These are phyloP conservation scores for Tetradesmus lagerheimii DNA, from an alignment of 139 green algal species.

Conservation along the genomic window DNA sequence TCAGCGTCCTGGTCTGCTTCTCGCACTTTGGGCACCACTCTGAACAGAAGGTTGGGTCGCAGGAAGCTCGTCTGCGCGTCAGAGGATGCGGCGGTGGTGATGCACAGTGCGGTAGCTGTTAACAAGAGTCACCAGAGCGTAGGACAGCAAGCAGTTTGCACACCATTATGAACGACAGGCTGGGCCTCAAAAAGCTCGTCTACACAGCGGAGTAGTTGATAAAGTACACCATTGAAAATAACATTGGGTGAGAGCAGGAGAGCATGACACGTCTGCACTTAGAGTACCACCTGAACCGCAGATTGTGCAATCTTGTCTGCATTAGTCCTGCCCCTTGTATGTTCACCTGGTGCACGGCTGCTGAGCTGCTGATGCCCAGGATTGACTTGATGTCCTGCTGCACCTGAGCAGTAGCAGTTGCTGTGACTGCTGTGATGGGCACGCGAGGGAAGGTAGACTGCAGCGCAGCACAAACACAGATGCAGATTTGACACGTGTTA, in stretches of 20 bases:
- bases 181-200: too few species aligned
- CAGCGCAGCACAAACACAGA: neutral
- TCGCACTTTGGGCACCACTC: slow-evolving; percentile 71
- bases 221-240: too few species aligned
- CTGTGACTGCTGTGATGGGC: slow-evolving; percentile 81
- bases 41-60: slow-evolving; percentile 84
- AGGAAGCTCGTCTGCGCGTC: slow-evolving; percentile 84
- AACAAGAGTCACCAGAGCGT: neutral
- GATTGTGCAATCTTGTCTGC: too few species aligned
- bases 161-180: too few species aligned
- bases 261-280: too few species aligned
- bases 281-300: too few species aligned
- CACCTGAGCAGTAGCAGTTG: slow-evolving; percentile 72
- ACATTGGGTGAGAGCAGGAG: too few species aligned
- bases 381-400: slow-evolving; percentile 36
- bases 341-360: neutral
- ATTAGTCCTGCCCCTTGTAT: too few species aligned
- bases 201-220: too few species aligned
- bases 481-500: neutral
- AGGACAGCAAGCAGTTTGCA: too few species aligned
- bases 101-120: neutral
- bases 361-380: slow-evolving; percentile 26
- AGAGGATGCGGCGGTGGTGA: neutral
- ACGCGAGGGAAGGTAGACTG: slow-evolving; percentile 55
- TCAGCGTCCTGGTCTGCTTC: slow-evolving; percentile 57